phyloP scores from a whole-genome alignment of 495 filamentous ascomycete species.

The Aspergillus carlsbadensis region DNA sequence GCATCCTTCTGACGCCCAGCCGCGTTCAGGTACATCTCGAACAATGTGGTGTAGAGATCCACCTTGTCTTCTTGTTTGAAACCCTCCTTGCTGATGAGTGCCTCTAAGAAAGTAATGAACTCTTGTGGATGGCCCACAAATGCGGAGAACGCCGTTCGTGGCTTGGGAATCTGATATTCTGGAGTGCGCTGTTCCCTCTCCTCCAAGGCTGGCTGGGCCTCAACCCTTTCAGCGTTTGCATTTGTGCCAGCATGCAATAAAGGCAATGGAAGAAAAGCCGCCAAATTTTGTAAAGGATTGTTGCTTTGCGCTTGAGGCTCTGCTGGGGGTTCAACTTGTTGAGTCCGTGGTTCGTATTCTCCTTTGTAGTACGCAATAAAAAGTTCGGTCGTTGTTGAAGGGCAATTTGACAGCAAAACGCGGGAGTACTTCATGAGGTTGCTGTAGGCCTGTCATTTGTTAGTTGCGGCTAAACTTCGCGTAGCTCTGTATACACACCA shows the following conservation, averaged over 20 bases:
- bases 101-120: constrained; percentile 89
- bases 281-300: constrained; percentile 77
- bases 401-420: constrained; percentile 82
- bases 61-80: constrained; percentile 69
- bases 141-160: constrained; percentile 89
- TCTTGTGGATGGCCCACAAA: constrained; percentile 92
- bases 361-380: constrained; percentile 95
- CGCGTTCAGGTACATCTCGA: constrained; percentile 96
- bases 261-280: constrained; percentile 77
- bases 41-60: constrained; percentile 92
- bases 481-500: constrained; percentile 48
- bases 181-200: constrained; percentile 22
- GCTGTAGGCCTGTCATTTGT: constrained; percentile 64
- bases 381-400: constrained; percentile 72
- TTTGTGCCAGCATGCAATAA: constrained; percentile 68
- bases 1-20: constrained; percentile 69
- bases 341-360: constrained; percentile 70
- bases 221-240: constrained; percentile 37
- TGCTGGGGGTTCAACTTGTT: constrained; percentile 48
- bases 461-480: background rate
- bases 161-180: constrained; percentile 61
- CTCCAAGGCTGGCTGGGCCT: constrained; percentile 29
- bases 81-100: constrained; percentile 65
- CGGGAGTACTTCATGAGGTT: constrained; percentile 95
- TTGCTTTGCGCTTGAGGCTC: constrained; percentile 56